Evolutionary conservation across 2,329 filamentous ascomycete species (phyloP).

Genomic region (Penicillium carneum): DNA sequence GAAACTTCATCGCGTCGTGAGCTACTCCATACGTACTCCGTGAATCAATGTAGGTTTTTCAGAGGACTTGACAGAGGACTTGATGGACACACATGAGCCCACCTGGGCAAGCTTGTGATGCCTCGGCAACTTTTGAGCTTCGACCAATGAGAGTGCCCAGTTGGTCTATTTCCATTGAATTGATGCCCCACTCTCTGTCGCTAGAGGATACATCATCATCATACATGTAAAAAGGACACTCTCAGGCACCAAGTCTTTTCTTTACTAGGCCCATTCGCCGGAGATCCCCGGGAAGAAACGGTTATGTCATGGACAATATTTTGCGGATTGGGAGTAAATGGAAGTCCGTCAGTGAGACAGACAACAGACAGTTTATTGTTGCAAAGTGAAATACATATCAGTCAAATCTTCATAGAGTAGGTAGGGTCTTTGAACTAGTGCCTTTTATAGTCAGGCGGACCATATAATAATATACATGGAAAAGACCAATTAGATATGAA

Average conservation of each 20-base stretch:
- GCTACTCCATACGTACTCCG: background rate
- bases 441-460: background rate
- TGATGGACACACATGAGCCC: background rate
- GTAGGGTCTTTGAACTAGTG: background rate
- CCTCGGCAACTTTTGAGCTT: constrained; percentile 27
- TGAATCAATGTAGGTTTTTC: background rate
- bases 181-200: background rate
- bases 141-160: constrained; percentile 20
- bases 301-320: background rate
- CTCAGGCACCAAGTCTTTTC: background rate
- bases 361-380: too few relatives aligned
- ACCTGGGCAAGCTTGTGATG: constrained; percentile 27
- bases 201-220: background rate
- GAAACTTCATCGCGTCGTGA: background rate
- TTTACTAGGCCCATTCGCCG: background rate
- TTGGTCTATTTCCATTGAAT: background rate
- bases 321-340: background rate
- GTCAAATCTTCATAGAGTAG: background rate
- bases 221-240: background rate
- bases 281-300: background rate
- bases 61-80: background rate
- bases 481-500: constrained; percentile 2
- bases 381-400: background rate
- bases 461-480: constrained; percentile 1
- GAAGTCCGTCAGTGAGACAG: background rate